These are phyloP conservation scores for Ophiostoma fasciatum DNA, from an alignment of 2,329 filamentous ascomycete genomes.

Conservation along the genomic window DNA sequence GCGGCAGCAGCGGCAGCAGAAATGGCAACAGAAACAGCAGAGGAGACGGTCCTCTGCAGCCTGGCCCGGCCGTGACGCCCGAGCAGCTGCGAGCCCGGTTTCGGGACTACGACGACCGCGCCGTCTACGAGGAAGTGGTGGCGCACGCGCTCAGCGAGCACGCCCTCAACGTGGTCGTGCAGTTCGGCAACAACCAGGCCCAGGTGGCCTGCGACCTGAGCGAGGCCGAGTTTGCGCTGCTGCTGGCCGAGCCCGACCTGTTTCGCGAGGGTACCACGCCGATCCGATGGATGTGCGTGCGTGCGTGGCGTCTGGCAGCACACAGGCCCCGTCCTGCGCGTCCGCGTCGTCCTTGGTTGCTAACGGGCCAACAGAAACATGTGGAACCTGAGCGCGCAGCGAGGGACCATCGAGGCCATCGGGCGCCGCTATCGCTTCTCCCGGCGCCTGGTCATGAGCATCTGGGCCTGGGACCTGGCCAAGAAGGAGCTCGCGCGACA, in stretches of 20 bases:
- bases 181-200: constrained; percentile 42
- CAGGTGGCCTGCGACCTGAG: constrained; percentile 40
- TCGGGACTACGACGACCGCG: constrained; percentile 35
- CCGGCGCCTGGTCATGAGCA: constrained; percentile 39
- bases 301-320: neutral
- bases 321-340: neutral
- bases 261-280: constrained; percentile 22
- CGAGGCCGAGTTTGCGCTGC: constrained; percentile 22
- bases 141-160: constrained; percentile 22
- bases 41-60: too few species aligned
- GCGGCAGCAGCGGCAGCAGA: too few species aligned
- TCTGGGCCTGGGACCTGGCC: constrained; percentile 36
- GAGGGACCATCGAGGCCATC: constrained; percentile 17
- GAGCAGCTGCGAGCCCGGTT: constrained; percentile 20
- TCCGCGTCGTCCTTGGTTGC: neutral
- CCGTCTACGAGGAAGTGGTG: constrained; percentile 30
- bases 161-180: constrained; percentile 47
- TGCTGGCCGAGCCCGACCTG: constrained; percentile 18
- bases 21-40: too few species aligned
- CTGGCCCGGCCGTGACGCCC: too few species aligned
- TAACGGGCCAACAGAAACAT: constrained; percentile 38
- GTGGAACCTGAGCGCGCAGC: constrained; percentile 33
- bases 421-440: constrained; percentile 47
- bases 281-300: constrained; percentile 53
- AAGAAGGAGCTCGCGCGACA: constrained; percentile 2